Evolutionary conservation across 768 basidiomycete genomes (phyloP).

Genomic region (Lactarius akahatsu): DNA sequence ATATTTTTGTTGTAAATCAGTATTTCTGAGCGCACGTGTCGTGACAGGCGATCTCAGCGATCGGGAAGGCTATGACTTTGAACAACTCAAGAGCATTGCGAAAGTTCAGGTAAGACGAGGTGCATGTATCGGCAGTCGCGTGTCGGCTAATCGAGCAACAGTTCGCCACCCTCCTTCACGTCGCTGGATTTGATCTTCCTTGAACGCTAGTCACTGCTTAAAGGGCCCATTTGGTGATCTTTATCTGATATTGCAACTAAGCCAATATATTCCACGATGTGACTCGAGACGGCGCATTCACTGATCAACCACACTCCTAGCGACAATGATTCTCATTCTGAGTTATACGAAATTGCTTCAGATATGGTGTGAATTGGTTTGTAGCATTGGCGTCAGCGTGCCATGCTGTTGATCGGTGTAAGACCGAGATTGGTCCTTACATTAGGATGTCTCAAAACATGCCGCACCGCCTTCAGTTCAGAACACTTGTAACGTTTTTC

Average conservation of each 20-base stretch:
- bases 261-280: neutral
- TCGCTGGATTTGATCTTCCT: slow-evolving; percentile 37
- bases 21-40: slow-evolving; percentile 2
- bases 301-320: neutral
- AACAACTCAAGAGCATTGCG: slow-evolving; percentile 78
- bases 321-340: neutral
- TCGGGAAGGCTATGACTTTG: slow-evolving; percentile 77
- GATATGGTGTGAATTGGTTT: neutral
- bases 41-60: slow-evolving; percentile 70
- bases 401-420: too few species aligned
- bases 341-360: neutral
- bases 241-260: neutral
- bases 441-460: too few species aligned
- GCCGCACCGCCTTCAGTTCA: too few species aligned
- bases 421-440: too few species aligned
- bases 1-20: neutral
- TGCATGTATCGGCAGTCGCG: neutral
- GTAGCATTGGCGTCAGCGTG: too few species aligned
- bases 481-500: too few species aligned
- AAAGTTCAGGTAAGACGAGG: slow-evolving; percentile 70
- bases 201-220: neutral
- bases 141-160: slow-evolving; percentile 9
- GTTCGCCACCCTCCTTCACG: slow-evolving; percentile 41
- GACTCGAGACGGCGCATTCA: neutral
- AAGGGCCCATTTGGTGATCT: neutral